Conservation (phyloP, 1,284 basidiomycete genomes). For the Trametes pubescens region DNA sequence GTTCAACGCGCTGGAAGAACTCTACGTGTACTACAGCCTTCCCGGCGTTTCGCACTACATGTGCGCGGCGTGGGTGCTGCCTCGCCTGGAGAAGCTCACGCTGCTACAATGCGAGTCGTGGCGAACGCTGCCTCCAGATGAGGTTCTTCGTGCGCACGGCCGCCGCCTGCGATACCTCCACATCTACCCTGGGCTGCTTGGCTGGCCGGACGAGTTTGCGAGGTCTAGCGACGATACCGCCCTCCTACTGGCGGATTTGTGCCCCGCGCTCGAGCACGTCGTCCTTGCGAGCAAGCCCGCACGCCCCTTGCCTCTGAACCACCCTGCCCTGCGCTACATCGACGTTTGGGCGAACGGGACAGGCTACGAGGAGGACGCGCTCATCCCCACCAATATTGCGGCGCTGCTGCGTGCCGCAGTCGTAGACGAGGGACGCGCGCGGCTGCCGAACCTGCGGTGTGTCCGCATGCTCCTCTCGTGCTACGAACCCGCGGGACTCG, state of each 20-base stretch:
- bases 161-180: background rate
- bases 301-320: background rate
- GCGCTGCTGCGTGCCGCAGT: background rate
- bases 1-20: background rate
- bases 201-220: background rate
- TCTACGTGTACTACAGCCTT: background rate
- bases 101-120: background rate
- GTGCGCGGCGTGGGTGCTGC: background rate
- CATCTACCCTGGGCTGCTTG: background rate
- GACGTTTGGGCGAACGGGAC: constrained; percentile 6
- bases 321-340: constrained; percentile 13
- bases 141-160: background rate
- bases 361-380: background rate
- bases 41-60: background rate
- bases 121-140: background rate
- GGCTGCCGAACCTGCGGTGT: background rate
- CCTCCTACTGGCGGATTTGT: background rate
- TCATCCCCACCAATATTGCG: background rate
- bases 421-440: background rate
- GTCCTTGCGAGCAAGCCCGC: background rate
- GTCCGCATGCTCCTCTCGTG: background rate
- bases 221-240: background rate
- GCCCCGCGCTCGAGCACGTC: constrained; percentile 18
- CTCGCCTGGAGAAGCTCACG: background rate
- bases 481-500: background rate